phyloP scores from a whole-genome alignment of 306 rosid genomes.

The Prunus dulcis region DNA sequence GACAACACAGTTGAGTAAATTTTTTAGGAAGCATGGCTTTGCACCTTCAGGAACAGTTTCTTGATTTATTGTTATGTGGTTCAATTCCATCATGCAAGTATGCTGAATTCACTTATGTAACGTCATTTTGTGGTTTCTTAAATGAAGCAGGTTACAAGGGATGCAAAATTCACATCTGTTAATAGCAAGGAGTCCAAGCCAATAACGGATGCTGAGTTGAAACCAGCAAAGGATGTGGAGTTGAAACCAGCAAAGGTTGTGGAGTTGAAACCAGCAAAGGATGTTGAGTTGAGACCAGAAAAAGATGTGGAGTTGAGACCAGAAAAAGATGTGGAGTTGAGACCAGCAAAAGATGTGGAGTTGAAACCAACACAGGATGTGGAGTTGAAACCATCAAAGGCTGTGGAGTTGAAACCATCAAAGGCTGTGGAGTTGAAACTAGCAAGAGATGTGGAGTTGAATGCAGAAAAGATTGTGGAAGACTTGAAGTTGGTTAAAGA shows the following conservation, averaged over 20 bases:
- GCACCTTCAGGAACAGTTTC: slow-evolving; percentile 10
- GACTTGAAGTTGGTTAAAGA: slow-evolving; percentile 53
- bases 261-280: neutral
- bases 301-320: slow-evolving; percentile 8
- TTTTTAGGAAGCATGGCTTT: neutral
- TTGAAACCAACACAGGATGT: neutral
- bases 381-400: slow-evolving; percentile 18
- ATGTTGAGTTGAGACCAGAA: slow-evolving; percentile 11
- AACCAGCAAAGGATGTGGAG: slow-evolving; percentile 13
- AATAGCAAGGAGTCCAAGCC: slow-evolving; percentile 26
- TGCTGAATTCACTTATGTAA: slow-evolving; percentile 5
- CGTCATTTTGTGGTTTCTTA: slow-evolving; percentile 1
- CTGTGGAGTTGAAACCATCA: slow-evolving; percentile 26
- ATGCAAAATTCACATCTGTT: slow-evolving; percentile 25
- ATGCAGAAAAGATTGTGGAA: slow-evolving; percentile 29
- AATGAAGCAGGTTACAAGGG: slow-evolving; percentile 34
- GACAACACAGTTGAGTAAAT: neutral
- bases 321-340: slow-evolving; percentile 6
- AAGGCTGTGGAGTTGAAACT: slow-evolving; percentile 28
- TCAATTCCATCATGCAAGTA: neutral
- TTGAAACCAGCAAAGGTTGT: neutral
- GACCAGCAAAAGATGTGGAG: neutral
- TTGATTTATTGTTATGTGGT: slow-evolving; percentile 6
- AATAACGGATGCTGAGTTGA: slow-evolving; percentile 20
- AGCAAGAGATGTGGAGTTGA: slow-evolving; percentile 24